Conservation (phyloP, 208 protist species). For the Entamoeba dispar region DNA sequence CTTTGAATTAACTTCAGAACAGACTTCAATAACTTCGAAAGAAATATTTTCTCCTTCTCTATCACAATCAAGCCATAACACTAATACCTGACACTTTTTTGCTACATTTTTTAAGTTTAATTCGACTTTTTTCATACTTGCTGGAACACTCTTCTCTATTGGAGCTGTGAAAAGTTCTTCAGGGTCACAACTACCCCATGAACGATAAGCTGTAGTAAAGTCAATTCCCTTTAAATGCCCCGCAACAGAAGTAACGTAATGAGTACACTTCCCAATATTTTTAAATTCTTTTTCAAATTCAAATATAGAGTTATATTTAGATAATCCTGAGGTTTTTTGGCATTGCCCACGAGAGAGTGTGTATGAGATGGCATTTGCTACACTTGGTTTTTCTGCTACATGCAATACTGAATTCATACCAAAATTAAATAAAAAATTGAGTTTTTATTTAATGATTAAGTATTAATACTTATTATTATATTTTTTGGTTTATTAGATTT, state of each 20-base stretch:
- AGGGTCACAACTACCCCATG: background rate
- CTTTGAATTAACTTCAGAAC: background rate
- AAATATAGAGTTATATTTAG: background rate
- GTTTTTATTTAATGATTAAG: too few species aligned
- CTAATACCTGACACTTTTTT: background rate
- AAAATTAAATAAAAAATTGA: too few species aligned
- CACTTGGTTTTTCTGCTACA: conserved; percentile 67
- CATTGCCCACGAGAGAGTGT: conserved; percentile 31
- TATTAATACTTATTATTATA: too few species aligned
- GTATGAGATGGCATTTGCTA: conserved; percentile 46
- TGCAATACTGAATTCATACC: background rate
- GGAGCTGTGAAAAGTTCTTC: background rate
- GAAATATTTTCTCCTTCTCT: conserved; percentile 24
- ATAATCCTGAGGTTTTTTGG: background rate
- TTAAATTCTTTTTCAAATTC: background rate
- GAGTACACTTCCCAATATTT: background rate
- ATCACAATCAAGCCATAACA: conserved; percentile 20
- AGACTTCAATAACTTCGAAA: conserved; percentile 5
- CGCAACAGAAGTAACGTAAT: background rate
- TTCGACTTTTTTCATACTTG: background rate
- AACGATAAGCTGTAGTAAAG: background rate
- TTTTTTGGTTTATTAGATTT: too few species aligned
- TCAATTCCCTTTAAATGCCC: background rate
- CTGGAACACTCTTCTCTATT: background rate
- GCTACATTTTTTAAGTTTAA: background rate